Evolutionary conservation across 192 early-diverging fungal species (phyloP), one percentile per base, ranked within the genome.

Genomic region (Mortierella claussenii): DNA sequence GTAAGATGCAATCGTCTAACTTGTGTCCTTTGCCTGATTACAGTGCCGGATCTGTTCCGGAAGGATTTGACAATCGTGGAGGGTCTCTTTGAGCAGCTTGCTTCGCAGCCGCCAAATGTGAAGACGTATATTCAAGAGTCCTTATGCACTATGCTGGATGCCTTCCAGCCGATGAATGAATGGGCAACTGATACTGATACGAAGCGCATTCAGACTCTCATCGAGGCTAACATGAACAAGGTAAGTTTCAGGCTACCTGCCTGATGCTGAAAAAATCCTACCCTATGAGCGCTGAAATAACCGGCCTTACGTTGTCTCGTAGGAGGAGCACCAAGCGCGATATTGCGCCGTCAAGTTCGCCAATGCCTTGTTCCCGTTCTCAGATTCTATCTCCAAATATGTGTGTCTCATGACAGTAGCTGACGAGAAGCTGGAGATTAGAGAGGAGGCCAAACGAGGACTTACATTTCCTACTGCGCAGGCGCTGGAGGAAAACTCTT

Each of bases 51-150:
- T 26, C 63, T 93, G 15, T 88, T 89, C n/a, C 69, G 80, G 6
- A 80, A 79, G 31, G 91, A 94, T 58, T 55, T 90, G 31, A 54
- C 80, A 0, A 83, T 95, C 20, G 51, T 96, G 7, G 64, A 81
- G 2, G 55, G 69, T 5, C 87, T 97, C 64, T 96, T 98, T 74
- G 87, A 68, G 0, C 88, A 91, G 13, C 65, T 98, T 4, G 65
- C 78, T 18, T 48, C 60, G 9, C 91, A 94, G 48, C 65, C 86
- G 0, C 78, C 82, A 2, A 91, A 88, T 55, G 87, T 95, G 1
- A 86, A 88, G 43, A 80, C 90, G 1, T 93, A 89, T 52, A 87
- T 96, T n/a, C 94, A 96, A 66, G 93, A 95, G 24, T 87, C 91
- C 1, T 78, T 97, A 7, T 85, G 89, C 10, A 89, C 87, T 9